Evolutionary conservation across 1,284 basidiomycete species (phyloP).

Genomic region (Peniophora sp.): DNA sequence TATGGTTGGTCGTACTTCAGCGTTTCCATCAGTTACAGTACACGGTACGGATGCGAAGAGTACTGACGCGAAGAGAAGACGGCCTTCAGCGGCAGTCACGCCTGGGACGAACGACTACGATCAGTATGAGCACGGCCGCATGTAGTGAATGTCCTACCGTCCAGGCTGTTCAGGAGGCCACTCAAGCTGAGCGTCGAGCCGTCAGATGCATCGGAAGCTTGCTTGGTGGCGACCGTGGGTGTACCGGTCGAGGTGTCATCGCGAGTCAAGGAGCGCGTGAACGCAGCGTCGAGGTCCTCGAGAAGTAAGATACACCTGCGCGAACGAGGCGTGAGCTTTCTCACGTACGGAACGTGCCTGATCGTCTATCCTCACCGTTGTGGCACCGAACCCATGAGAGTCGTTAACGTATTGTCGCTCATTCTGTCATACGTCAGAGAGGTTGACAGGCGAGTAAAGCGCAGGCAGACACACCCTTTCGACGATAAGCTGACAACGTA

Average conservation of each 20-base stretch:
- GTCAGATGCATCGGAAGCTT: slow-evolving; percentile 41
- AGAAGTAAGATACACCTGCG: slow-evolving; percentile 76
- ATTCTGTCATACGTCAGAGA: slow-evolving; percentile 39
- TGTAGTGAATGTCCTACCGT: slow-evolving; percentile 29
- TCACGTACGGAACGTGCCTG: slow-evolving; percentile 11
- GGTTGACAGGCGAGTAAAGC: slow-evolving; percentile 1
- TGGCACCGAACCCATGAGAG: slow-evolving; percentile 78
- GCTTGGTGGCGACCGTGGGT: slow-evolving; percentile 40
- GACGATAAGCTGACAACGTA: slow-evolving; percentile 81
- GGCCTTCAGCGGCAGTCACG: slow-evolving; percentile 77
- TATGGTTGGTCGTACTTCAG: slow-evolving; percentile 83
- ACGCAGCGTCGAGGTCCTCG: slow-evolving; percentile 82
- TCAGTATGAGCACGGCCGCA: neutral
- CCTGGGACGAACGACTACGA: slow-evolving; percentile 23
- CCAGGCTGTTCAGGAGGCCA: slow-evolving; percentile 75
- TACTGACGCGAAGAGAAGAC: slow-evolving; percentile 23
- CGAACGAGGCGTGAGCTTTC: slow-evolving; percentile 10
- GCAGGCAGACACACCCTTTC: slow-evolving; percentile 52
- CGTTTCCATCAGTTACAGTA: too few relatives aligned
- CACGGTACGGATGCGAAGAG: slow-evolving; percentile 45
- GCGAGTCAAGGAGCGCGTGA: slow-evolving; percentile 75
- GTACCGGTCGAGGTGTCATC: slow-evolving; percentile 68
- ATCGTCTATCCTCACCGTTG: slow-evolving; percentile 44
- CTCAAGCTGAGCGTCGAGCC: slow-evolving; percentile 77
- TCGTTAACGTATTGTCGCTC: slow-evolving; percentile 79